Conservation (phyloP, 805 yeast genomes). For the Debaryomyces hansenii region DNA sequence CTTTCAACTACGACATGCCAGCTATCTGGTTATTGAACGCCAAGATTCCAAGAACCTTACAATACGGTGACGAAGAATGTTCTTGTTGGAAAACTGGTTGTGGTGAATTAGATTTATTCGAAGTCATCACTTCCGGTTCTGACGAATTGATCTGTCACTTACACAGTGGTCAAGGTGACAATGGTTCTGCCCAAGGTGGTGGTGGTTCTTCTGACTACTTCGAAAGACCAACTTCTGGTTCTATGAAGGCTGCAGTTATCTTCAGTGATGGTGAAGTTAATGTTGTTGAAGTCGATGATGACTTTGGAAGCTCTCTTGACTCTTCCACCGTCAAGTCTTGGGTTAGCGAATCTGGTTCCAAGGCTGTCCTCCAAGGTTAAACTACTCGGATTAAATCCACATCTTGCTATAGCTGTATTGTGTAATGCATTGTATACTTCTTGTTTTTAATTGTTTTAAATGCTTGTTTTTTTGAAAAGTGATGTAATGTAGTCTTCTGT, state of each 20-base stretch:
- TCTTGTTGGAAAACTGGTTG: conserved; percentile 98
- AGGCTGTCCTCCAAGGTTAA: conserved; percentile 24
- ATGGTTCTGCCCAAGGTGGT: conserved; percentile 51
- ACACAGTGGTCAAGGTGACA: conserved; percentile 78
- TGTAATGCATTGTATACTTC: background rate
- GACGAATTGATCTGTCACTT: conserved; percentile 74
- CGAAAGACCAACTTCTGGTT: conserved; percentile 71
- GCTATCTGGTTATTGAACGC: conserved; percentile 97
- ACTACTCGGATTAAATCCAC: background rate
- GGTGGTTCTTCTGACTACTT: conserved; percentile 90
- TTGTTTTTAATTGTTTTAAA: background rate
- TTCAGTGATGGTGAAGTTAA: conserved; percentile 60
- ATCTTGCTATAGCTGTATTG: background rate
- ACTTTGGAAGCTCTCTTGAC: conserved; percentile 43
- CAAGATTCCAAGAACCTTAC: conserved; percentile 93
- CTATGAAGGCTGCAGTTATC: conserved; percentile 89
- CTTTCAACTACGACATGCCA: conserved; percentile 88
- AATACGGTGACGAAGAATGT: conserved; percentile 82
- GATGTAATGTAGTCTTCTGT: too few species aligned
- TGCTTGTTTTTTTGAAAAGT: too few species aligned
- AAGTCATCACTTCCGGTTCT: conserved; percentile 77
- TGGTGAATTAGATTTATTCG: conserved; percentile 96
- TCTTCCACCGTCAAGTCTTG: conserved; percentile 58
- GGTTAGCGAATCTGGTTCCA: conserved; percentile 54
- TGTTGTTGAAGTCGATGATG: conserved; percentile 60